Evolutionary conservation across 768 basidiomycete genomes (phyloP), one percentile per base, ranked within the genome.

Genomic region (Naganishia antarctica): DNA sequence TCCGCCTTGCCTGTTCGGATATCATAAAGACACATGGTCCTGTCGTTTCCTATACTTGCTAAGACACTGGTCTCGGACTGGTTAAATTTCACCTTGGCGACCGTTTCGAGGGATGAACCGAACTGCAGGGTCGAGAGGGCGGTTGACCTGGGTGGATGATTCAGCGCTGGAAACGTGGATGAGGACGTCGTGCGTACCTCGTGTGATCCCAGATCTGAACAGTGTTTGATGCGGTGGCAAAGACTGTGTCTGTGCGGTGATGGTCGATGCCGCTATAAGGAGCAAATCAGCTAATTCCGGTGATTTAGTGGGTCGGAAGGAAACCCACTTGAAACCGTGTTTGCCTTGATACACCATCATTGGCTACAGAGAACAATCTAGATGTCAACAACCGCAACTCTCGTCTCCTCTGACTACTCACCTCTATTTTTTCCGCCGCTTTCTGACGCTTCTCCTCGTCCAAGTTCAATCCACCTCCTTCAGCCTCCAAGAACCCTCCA

Each of bases 151-250:
- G 32, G 13, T n/a, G 32, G 9, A 57, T 31, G 26, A 5, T 13
- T 43, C 13, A 34, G 31, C 18, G 8, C 16, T 31, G 5, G 15
- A 13, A 6, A n/a, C n/a, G n/a, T n/a, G n/a, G n/a, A n/a, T n/a
- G n/a, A n/a, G n/a, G n/a, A n/a, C n/a, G n/a, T n/a, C n/a, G n/a
- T n/a, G n/a, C n/a, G n/a, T 61, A 91, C 89, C 91, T 91, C 40
- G 87, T 93, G 78, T 97, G 91, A 70, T 99, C 96, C 96, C 96
- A 99, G 69, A 99, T 83, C 76, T 98, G 94, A 7, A 99, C 92
- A 50, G 84, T 83, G 70, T 87, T 90, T 0, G 91, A 94, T 1
- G 91, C 92, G 0, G 94, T 93, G 0, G 92, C 94, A 70, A 99
- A 99, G 4, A 91, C 77, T n/a, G 87, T 81, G 64, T 93, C 89